phyloP scores from a whole-genome alignment of 169 alveolate genomes.

The Perkinsus marinus region DNA sequence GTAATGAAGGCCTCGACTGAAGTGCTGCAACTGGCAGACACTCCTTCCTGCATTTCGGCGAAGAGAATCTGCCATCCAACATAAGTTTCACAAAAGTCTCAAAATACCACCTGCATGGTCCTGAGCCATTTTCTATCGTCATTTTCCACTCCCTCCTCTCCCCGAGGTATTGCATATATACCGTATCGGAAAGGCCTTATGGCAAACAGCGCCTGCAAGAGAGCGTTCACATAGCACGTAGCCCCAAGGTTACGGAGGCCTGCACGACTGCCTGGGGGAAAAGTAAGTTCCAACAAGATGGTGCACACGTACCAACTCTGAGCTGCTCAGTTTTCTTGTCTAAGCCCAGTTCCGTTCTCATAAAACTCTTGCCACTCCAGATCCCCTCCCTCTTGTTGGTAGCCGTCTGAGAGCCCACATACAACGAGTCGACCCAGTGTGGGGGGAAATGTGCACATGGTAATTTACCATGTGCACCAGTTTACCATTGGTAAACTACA shows the following conservation, averaged over 20 bases:
- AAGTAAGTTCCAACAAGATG: no score
- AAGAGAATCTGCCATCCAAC: neutral
- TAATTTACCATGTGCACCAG: no score
- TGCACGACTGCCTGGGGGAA: neutral
- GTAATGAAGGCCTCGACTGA: neutral
- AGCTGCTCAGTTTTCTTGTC: neutral
- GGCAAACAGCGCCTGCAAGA: neutral
- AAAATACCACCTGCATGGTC: neutral
- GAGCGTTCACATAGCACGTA: neutral
- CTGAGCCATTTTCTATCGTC: neutral
- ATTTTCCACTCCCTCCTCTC: neutral
- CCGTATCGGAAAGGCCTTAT: neutral
- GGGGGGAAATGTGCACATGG: no score
- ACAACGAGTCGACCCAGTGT: no score
- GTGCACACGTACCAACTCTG: neutral
- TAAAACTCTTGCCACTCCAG: neutral
- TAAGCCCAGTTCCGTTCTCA: neutral
- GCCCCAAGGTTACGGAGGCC: neutral
- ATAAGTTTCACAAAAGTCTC: no score
- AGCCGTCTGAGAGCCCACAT: neutral
- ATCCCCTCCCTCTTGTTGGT: neutral
- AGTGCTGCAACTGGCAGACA: neutral
- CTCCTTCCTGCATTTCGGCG: neutral
- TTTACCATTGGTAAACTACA: no score
- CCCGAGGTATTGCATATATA: neutral